Base-by-base conservation (phyloP, 306 rosid species). In the Dryas alaskensis region DNA sequence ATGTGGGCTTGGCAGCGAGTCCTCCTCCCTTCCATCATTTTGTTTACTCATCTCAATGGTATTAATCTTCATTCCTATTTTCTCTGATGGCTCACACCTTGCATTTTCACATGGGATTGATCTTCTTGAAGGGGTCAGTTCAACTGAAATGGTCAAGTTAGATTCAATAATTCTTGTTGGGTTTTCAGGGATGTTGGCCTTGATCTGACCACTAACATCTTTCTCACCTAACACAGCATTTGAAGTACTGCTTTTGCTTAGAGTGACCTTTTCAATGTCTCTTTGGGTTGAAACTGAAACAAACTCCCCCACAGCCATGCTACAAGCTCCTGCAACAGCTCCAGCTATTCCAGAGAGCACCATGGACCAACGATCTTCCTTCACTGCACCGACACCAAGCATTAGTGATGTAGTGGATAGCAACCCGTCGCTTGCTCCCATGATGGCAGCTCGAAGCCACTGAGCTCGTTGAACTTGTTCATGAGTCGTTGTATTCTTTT, bases 271-370 rank as follows among this genome's bases (percentile, higher is more conserved):
- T 67, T 79, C 82, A 39, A 79, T 67, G n/a, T 79, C 82, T 59
- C 70, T 53, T 69, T 73, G 82, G 10, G 79, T 73, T 0, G 74
- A 73, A 53, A 79, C 82, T 3, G 79, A 79, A 50, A 73, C 70
- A 39, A 59, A 73, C 60, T 79, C 79, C 13, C 82, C 79, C 17
- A 67, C 74, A 4, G 82, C 79, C 79, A 79, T 73, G 79, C 78
- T 79, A 27, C 74, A 73, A 16, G 79, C 74, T n/a, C 82, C 75
- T 3, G 75, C 79, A 12, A 79, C 13, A 45, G 74, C 75, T 9
- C 78, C 75, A 2, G 78, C 79, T 53, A 67, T 12, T 39, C 82
- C 75, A 0, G 70, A 58, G 12, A 79, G 25, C 42, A 73, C 27
- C 64, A 73, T 73, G 3, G 65, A 50, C 73, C 70, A 10, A 44